Evolutionary conservation across 1,284 basidiomycete genomes (phyloP), one percentile per base, ranked within the genome.

Genomic region (Fistulinella cinereoalba): DNA sequence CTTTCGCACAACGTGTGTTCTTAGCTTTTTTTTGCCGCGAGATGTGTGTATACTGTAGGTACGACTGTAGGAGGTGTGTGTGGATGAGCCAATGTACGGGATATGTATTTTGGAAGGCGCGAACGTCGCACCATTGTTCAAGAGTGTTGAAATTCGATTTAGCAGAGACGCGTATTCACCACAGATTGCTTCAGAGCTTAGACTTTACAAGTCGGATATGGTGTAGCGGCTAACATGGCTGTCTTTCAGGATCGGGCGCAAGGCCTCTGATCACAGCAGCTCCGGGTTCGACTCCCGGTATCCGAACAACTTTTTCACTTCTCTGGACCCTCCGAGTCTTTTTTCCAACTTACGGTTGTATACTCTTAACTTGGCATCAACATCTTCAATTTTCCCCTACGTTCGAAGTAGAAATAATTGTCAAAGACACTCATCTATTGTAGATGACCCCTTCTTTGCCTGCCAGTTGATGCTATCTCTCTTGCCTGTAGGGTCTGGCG

Each of bases 201-300:
- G n/a, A n/a, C n/a, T n/a, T n/a, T n/a, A 36, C 41, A 65, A 46
- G 47, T 64, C 62, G 62, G 62, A 65, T 64, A 66, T 64, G 62
- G 62, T 64, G 62, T 64, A 64, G 51, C 64, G 62, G 62, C 61
- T 64, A 64, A 64, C 62, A 64, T 64, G 64, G 62, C 62, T 64
- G 62, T 64, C 62, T 64, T 64, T 64, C 62, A 64, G 34, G 46
- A 22, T 4, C 4, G 5, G 29, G 29, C 11, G 5, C n/a, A 13
- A 11, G 1, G 1, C 21, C 23, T 34, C 39, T 50, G 61, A 53
- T 44, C 62, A 64, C 62, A 64, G 62, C 62, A 63, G 65, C 62
- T 48, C 62, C 62, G 62, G 65, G 62, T 64, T 64, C 62, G 65
- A 64, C 61, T 64, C 62, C 62, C 62, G 62, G 62, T 65, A 64